Conservation (phyloP, 1,284 basidiomycete species). For the Moesziomyces sp. region DNA sequence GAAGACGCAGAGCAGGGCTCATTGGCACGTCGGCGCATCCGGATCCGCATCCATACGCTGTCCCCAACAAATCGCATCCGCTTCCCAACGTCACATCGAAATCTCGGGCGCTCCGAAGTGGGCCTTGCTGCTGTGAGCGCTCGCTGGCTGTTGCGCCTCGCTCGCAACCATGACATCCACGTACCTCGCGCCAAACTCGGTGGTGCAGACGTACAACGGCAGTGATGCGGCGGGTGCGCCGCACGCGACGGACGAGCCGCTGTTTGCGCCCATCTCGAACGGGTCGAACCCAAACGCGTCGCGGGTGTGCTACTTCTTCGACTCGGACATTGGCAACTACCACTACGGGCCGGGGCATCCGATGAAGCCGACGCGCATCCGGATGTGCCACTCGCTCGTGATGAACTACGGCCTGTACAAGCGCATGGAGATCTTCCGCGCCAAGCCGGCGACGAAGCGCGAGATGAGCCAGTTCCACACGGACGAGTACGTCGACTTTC, state of each 20-base stretch:
- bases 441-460: constrained; percentile 97
- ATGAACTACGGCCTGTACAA: constrained; percentile 92
- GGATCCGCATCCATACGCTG: too few species aligned
- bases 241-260: constrained; percentile 27
- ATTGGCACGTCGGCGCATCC: too few species aligned
- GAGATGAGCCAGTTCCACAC: constrained; percentile 97
- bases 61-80: too few species aligned
- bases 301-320: constrained; percentile 71
- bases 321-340: constrained; percentile 97
- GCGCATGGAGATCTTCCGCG: constrained; percentile 74
- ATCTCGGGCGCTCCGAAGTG: too few species aligned
- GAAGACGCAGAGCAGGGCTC: too few species aligned
- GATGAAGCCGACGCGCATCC: constrained; percentile 75
- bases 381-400: constrained; percentile 98
- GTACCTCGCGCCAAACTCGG: constrained; percentile 41
- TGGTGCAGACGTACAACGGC: constrained; percentile 35
- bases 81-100: too few species aligned
- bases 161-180: constrained; percentile 44
- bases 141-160: not conserved
- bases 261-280: constrained; percentile 53
- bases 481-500: constrained; percentile 91
- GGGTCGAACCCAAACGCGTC: constrained; percentile 44
- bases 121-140: too few species aligned
- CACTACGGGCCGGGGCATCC: constrained; percentile 94
- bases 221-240: constrained; percentile 14